Percentiles rank a stretch among this genome's conserved stretches.
Conservation (phyloP, 345 rosid species). For the Sisymbrium irio region DNA sequence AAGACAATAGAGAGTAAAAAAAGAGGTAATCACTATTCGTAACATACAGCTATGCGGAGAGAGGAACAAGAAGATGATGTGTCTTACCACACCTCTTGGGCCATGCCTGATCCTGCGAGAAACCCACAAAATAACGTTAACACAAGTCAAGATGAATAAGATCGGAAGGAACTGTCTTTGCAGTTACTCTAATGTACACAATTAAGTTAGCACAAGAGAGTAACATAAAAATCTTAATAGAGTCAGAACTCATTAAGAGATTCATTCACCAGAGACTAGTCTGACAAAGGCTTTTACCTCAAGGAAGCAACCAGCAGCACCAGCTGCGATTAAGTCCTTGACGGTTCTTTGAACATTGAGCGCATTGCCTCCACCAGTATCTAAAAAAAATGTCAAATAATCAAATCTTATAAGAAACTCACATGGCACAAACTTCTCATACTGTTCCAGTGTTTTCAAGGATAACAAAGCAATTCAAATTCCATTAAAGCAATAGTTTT, state of each 20-base stretch:
- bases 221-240: neutral
- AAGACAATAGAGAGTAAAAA: neutral
- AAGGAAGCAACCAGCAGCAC: constrained; percentile 61
- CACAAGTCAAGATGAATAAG: neutral
- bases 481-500: neutral
- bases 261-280: neutral
- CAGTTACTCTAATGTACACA: neutral
- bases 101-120: constrained; percentile 56
- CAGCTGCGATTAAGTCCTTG: constrained; percentile 55
- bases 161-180: neutral
- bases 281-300: constrained; percentile 36
- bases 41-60: neutral
- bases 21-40: neutral
- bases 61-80: neutral
- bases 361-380: constrained; percentile 57
- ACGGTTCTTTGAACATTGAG: constrained; percentile 56
- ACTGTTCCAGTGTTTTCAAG: no score
- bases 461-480: neutral
- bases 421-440: neutral
- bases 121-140: constrained; percentile 4
- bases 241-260: neutral
- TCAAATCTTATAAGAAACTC: neutral
- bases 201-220: neutral
- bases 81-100: constrained; percentile 57
- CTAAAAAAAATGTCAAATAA: constrained; percentile 16